Conservation (phyloP, 2,329 filamentous ascomycete species). For the Setomelanomma holmii region DNA sequence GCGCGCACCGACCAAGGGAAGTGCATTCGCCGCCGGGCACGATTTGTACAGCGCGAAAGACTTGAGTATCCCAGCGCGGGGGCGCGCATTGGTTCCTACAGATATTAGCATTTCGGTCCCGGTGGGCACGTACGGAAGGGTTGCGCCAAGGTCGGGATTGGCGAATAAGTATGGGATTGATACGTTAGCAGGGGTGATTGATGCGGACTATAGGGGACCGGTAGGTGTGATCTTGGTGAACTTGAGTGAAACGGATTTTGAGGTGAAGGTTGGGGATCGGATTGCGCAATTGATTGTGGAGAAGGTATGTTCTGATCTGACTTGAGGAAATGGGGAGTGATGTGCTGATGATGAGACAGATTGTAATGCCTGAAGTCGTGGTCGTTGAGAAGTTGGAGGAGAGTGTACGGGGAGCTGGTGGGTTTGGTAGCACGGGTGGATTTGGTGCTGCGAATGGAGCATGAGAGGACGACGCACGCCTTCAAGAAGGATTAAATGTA, state of each 20-base stretch:
- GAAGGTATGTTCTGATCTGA: constrained; percentile 58
- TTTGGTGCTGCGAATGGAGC: constrained; percentile 36
- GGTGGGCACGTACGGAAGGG: constrained; percentile 86
- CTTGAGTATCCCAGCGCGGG: constrained; percentile 78
- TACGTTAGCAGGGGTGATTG: constrained; percentile 94
- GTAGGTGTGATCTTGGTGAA: constrained; percentile 97
- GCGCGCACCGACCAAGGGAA: constrained; percentile 85
- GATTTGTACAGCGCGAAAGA: constrained; percentile 84
- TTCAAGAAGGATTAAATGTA: too few relatives aligned
- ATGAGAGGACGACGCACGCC: constrained; percentile 4
- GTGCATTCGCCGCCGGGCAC: constrained; percentile 89
- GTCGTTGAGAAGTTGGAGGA: constrained; percentile 88
- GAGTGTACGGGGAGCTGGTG: constrained; percentile 87
- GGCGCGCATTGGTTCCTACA: constrained; percentile 87
- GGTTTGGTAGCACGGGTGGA: constrained; percentile 50
- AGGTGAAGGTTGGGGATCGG: constrained; percentile 83
- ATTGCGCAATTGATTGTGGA: constrained; percentile 94
- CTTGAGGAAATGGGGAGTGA: constrained; percentile 11
- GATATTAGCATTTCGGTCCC: constrained; percentile 92
- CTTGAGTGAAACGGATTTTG: constrained; percentile 81
- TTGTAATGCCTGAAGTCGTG: constrained; percentile 90
- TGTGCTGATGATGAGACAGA: constrained; percentile 55
- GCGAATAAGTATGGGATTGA: constrained; percentile 96
- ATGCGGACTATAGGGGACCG: constrained; percentile 93
- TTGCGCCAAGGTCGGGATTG: constrained; percentile 89